These are phyloP conservation scores for Ophiostoma novo-ulmi DNA, from an alignment of 2,329 filamentous ascomycete species.

Conservation along the genomic window DNA sequence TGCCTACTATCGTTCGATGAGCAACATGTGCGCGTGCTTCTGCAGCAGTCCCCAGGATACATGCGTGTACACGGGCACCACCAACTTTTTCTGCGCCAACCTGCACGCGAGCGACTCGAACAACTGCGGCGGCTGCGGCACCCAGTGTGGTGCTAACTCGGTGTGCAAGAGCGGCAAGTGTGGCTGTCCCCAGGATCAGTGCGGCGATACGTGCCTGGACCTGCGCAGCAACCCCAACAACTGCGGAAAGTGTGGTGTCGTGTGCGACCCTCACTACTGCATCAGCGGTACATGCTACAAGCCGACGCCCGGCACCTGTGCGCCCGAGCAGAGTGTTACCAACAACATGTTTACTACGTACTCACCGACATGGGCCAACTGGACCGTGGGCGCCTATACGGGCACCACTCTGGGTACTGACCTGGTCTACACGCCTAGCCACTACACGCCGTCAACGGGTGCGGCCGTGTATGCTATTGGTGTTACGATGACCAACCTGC, in stretches of 20 bases:
- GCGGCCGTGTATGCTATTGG: constrained; percentile 3
- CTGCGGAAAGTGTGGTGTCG: constrained; percentile 19
- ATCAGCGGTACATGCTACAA: constrained; percentile 19
- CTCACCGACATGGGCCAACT: constrained; percentile 22
- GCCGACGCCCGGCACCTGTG: constrained; percentile 16
- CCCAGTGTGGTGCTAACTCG: constrained; percentile 21
- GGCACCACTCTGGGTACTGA: constrained; percentile 12
- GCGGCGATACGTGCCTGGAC: constrained; percentile 17
- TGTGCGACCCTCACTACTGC: constrained; percentile 18
- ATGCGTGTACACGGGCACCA: constrained; percentile 11
- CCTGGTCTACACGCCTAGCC: not conserved
- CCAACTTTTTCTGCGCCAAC: constrained; percentile 15
- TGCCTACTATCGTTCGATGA: constrained; percentile 18
- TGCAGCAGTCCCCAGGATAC: constrained; percentile 17
- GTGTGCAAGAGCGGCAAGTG: constrained; percentile 17
- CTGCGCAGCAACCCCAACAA: constrained; percentile 19
- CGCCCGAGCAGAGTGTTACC: constrained; percentile 21
- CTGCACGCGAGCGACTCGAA: constrained; percentile 9
- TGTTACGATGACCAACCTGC: constrained; percentile 16
- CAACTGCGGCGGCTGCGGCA: constrained; percentile 19
- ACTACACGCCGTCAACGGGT: not conserved
- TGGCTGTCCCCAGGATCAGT: constrained; percentile 21
- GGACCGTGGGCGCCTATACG: constrained; percentile 18
- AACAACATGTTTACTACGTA: constrained; percentile 22
- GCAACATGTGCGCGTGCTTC: constrained; percentile 20